Percentiles rank a stretch among this genome's conserved stretches.
Evolutionary conservation across 768 basidiomycete genomes (phyloP).

Genomic region (Termitomyces sp.): DNA sequence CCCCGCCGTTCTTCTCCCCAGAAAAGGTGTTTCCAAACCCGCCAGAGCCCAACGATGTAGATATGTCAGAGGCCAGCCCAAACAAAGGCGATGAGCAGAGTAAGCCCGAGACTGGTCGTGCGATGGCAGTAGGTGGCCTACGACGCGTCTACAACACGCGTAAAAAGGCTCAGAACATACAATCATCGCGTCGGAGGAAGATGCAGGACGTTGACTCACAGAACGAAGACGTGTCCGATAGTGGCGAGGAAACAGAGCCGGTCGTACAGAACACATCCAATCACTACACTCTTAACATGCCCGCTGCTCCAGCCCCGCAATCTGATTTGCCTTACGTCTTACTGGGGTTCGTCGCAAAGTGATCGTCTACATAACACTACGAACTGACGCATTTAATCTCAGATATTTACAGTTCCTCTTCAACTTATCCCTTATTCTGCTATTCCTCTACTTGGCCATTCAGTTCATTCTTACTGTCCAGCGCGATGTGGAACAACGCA

Average conservation of each 20-base stretch:
- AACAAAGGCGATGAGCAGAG: conserved; percentile 35
- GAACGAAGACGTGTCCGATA: conserved; percentile 35
- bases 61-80: conserved; percentile 72
- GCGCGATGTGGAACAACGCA: conserved; percentile 81
- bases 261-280: conserved; percentile 53
- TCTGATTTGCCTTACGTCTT: conserved; percentile 77
- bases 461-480: conserved; percentile 89
- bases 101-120: conserved; percentile 32
- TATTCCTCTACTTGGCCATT: conserved; percentile 80
- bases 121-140: conserved; percentile 60
- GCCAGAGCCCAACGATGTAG: conserved; percentile 57
- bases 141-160: conserved; percentile 61
- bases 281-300: conserved; percentile 81
- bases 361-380: background rate
- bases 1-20: conserved; percentile 55
- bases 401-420: conserved; percentile 95
- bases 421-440: conserved; percentile 76
- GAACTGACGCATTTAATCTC: conserved; percentile 10
- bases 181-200: conserved; percentile 12
- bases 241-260: conserved; percentile 41
- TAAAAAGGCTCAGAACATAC: conserved; percentile 34
- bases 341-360: conserved; percentile 58
- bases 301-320: conserved; percentile 47
- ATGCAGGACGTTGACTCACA: conserved; percentile 27
- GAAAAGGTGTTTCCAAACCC: conserved; percentile 52